A percentile compares a stretch with the other conserved stretches of the same genome.
Evolutionary conservation across 768 basidiomycete genomes (phyloP).

Genomic region (Mycena floridula): DNA sequence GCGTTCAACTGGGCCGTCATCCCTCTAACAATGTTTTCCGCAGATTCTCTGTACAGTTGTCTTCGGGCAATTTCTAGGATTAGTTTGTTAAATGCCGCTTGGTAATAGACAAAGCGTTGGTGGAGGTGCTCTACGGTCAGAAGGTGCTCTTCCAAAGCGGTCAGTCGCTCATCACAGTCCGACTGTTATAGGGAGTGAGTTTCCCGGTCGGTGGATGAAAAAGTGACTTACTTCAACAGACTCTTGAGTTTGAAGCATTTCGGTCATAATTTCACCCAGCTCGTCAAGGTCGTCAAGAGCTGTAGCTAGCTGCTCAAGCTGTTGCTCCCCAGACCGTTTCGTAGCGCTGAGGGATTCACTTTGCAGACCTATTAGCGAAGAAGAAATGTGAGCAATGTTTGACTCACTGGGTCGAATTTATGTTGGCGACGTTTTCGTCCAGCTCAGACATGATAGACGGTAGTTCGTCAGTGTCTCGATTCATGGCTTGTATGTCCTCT

Average conservation of each 20-base stretch:
- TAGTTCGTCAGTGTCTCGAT: slow-evolving; percentile 74
- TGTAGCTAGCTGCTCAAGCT: slow-evolving; percentile 41
- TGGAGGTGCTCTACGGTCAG: slow-evolving; percentile 58
- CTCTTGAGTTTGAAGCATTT: slow-evolving; percentile 69
- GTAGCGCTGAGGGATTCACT: slow-evolving; percentile 47
- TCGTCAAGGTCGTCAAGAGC: slow-evolving; percentile 66
- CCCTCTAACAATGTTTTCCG: slow-evolving; percentile 55
- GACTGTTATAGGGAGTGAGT: slow-evolving; percentile 23
- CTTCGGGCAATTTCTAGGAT: slow-evolving; percentile 69
- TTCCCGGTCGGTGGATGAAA: background rate
- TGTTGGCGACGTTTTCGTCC: slow-evolving; percentile 47
- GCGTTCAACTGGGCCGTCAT: slow-evolving; percentile 61
- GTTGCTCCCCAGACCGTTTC: slow-evolving; percentile 36
- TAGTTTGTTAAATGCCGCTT: slow-evolving; percentile 67
- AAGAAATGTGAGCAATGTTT: slow-evolving; percentile 3
- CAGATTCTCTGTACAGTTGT: slow-evolving; percentile 56
- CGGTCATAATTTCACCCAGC: slow-evolving; percentile 72
- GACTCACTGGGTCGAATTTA: slow-evolving; percentile 55
- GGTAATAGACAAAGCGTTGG: slow-evolving; percentile 62
- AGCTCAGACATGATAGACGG: slow-evolving; percentile 70
- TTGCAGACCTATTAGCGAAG: slow-evolving; percentile 1
- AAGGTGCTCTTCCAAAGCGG: slow-evolving; percentile 54
- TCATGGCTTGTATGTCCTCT: slow-evolving; percentile 77
- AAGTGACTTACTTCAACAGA: slow-evolving; percentile 49
- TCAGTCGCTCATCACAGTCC: slow-evolving; percentile 48